Conservation (phyloP, 768 basidiomycete species). For the Lentinula edodes region DNA sequence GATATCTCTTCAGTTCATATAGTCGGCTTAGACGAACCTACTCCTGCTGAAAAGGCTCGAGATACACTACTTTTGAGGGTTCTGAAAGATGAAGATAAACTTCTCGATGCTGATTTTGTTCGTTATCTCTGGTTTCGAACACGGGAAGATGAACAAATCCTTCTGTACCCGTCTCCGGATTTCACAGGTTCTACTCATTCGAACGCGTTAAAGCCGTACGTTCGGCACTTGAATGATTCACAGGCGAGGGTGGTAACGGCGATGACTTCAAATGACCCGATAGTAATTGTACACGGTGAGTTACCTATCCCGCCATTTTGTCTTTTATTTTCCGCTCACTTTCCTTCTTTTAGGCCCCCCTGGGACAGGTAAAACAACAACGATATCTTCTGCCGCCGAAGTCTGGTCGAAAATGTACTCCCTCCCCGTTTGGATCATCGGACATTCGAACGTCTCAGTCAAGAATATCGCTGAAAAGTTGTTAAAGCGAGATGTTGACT, state of each 20-base stretch:
- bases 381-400: slow-evolving; percentile 38
- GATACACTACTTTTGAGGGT: slow-evolving; percentile 30
- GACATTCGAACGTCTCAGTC: slow-evolving; percentile 46
- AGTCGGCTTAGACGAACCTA: slow-evolving; percentile 34
- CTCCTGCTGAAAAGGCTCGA: slow-evolving; percentile 32
- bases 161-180: background rate
- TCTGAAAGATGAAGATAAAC: slow-evolving; percentile 24
- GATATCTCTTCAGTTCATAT: slow-evolving; percentile 29
- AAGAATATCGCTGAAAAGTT: slow-evolving; percentile 45
- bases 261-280: slow-evolving; percentile 25
- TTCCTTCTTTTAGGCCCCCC: slow-evolving; percentile 32
- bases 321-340: background rate
- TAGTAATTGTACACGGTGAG: slow-evolving; percentile 36
- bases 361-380: slow-evolving; percentile 49
- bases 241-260: slow-evolving; percentile 29
- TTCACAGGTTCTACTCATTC: background rate
- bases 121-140: slow-evolving; percentile 34
- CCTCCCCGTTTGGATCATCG: slow-evolving; percentile 32
- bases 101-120: slow-evolving; percentile 28
- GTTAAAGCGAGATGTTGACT: slow-evolving; percentile 27
- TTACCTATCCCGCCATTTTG: background rate
- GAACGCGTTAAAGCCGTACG: background rate
- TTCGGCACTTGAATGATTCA: slow-evolving; percentile 27
- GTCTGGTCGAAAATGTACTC: slow-evolving; percentile 23
- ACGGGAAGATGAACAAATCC: slow-evolving; percentile 7